These are phyloP conservation scores for Sporothrix humicola DNA, from an alignment of 2,329 filamentous ascomycete species.

Conservation along the genomic window DNA sequence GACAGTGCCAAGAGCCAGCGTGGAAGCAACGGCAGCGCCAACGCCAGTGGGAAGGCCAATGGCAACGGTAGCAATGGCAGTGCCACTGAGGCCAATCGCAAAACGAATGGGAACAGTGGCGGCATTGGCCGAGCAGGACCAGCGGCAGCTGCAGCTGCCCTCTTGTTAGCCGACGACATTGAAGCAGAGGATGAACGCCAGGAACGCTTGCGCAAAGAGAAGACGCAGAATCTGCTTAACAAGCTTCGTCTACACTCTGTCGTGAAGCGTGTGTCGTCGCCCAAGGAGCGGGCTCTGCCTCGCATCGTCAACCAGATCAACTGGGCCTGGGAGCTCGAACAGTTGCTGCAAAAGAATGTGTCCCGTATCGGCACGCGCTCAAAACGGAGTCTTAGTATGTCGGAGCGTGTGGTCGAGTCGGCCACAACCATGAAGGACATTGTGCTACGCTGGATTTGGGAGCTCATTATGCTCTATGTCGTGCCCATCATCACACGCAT, in stretches of 20 bases:
- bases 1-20: background rate
- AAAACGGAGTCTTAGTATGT: constrained; percentile 87
- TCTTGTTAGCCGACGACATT: constrained; percentile 52
- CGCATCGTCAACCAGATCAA: constrained; percentile 93
- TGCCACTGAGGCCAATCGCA: background rate
- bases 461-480: constrained; percentile 73
- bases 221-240: constrained; percentile 72
- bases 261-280: constrained; percentile 73
- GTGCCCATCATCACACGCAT: constrained; percentile 75
- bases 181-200: constrained; percentile 76
- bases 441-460: constrained; percentile 70
- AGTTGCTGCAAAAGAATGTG: constrained; percentile 86
- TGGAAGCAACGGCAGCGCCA: constrained; percentile 37
- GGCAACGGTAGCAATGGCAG: background rate
- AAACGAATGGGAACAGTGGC: background rate
- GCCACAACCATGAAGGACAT: constrained; percentile 85
- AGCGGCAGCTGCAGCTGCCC: constrained; percentile 3
- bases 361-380: constrained; percentile 80
- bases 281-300: constrained; percentile 80
- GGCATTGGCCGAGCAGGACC: background rate
- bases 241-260: constrained; percentile 91
- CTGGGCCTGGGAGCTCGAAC: constrained; percentile 88
- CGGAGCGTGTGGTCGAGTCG: constrained; percentile 91
- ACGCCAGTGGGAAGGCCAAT: background rate
- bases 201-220: constrained; percentile 62